phyloP scores from a whole-genome alignment of 139 green algal species.

The Closterium sp. region DNA sequence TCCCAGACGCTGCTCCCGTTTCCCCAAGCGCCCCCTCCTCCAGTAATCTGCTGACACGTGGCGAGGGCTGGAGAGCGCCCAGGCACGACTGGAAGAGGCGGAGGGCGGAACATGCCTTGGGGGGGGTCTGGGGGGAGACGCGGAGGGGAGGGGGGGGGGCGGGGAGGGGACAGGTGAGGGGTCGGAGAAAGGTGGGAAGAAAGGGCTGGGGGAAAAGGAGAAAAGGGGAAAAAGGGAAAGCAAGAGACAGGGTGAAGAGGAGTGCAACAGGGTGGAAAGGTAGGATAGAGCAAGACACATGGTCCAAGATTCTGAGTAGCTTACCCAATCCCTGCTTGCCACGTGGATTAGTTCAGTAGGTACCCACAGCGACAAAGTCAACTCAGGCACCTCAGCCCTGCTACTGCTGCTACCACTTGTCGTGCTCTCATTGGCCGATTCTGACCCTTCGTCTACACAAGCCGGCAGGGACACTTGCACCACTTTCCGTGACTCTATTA shows the following conservation, averaged over 20 bases:
- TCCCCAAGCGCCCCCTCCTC: neutral
- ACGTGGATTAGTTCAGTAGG: neutral
- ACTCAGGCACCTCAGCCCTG: neutral
- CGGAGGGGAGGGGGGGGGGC: too few relatives aligned
- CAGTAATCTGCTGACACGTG: neutral
- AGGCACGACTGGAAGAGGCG: neutral
- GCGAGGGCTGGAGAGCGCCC: neutral
- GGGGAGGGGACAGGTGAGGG: too few relatives aligned
- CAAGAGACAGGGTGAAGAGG: too few relatives aligned
- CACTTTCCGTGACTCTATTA: neutral
- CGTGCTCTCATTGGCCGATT: neutral
- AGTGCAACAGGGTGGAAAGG: too few relatives aligned
- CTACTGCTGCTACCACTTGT: neutral
- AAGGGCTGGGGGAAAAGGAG: too few relatives aligned
- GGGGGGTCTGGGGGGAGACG: neutral
- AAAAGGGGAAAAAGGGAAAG: too few relatives aligned
- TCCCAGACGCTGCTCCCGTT: neutral
- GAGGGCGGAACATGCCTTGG: neutral
- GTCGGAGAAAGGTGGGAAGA: too few relatives aligned
- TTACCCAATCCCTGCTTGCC: neutral
- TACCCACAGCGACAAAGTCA: neutral
- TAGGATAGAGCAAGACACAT: too few relatives aligned
- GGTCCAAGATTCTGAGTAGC: too few relatives aligned
- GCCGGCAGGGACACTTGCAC: neutral
- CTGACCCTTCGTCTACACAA: neutral